A percentile compares a stretch with the other conserved stretches of the same genome.
These are phyloP conservation scores for Pholiota adiposa DNA, from an alignment of 1,284 basidiomycete genomes.

Conservation along the genomic window DNA sequence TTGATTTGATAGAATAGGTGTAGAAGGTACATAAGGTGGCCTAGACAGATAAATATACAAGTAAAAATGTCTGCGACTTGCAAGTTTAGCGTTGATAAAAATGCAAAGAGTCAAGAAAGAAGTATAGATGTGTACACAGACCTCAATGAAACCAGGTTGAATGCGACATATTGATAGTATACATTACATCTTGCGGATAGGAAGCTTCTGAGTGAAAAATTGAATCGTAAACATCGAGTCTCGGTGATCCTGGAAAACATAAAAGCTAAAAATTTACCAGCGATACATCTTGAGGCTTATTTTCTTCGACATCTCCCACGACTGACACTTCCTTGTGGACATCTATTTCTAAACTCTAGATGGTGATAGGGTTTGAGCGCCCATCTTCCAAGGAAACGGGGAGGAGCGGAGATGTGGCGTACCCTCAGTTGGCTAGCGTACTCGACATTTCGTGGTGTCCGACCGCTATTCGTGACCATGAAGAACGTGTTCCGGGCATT, in stretches of 20 bases:
- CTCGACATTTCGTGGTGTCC: slow-evolving; percentile 12
- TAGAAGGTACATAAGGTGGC: no score
- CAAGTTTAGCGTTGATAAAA: background rate
- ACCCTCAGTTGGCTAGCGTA: slow-evolving; percentile 5
- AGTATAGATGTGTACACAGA: background rate
- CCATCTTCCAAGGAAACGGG: background rate
- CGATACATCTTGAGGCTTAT: slow-evolving; percentile 20
- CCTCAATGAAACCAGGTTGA: background rate
- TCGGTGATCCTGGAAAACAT: background rate
- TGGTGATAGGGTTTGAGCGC: background rate
- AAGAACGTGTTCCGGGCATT: slow-evolving; percentile 43
- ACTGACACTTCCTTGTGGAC: slow-evolving; percentile 41
- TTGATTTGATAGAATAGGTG: no score
- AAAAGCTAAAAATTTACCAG: slow-evolving; percentile 2
- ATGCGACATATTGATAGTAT: background rate
- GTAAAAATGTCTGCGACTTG: background rate
- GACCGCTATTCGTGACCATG: slow-evolving; percentile 36
- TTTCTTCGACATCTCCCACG: slow-evolving; percentile 32
- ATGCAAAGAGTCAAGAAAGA: background rate
- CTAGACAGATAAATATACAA: background rate
- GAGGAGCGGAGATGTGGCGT: background rate
- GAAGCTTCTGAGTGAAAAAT: background rate
- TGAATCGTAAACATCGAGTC: background rate
- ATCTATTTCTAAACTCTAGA: slow-evolving; percentile 37
- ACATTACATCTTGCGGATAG: slow-evolving; percentile 3